Evolutionary conservation across 2,329 filamentous ascomycete species (phyloP).

Genomic region (Pseudocercospora musae): DNA sequence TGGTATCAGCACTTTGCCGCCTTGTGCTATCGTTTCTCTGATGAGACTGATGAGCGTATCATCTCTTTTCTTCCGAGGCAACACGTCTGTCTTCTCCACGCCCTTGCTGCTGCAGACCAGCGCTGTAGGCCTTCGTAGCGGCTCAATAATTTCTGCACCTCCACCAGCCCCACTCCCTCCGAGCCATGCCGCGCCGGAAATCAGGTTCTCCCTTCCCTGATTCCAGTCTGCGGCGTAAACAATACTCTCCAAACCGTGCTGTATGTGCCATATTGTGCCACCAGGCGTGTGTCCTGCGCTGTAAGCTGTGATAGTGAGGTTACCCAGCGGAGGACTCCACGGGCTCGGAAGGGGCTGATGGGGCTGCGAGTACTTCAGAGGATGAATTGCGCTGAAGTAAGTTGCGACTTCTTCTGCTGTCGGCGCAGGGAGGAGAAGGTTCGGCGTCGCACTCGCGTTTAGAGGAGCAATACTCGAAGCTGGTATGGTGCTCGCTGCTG

Average conservation of each 20-base stretch:
- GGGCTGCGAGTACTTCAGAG: conserved; percentile 94
- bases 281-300: conserved; percentile 94
- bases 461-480: conserved; percentile 55
- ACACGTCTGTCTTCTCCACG: conserved; percentile 62
- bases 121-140: conserved; percentile 87
- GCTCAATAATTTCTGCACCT: conserved; percentile 87
- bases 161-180: conserved; percentile 51
- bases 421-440: conserved; percentile 65
- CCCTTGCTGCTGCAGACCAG: conserved; percentile 88
- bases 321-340: conserved; percentile 83
- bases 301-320: conserved; percentile 92
- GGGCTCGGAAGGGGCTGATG: conserved; percentile 84
- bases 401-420: conserved; percentile 83
- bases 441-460: conserved; percentile 58
- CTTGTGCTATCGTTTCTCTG: conserved; percentile 70
- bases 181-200: conserved; percentile 90
- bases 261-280: conserved; percentile 98
- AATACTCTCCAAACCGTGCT: conserved; percentile 92
- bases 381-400: conserved; percentile 87
- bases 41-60: conserved; percentile 82
- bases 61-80: conserved; percentile 74
- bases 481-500: conserved; percentile 82
- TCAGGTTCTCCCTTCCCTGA: conserved; percentile 91
- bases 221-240: conserved; percentile 99
- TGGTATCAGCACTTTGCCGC: conserved; percentile 88